Conservation (phyloP, 169 alveolate species). For the Amoebophrya sp. region DNA sequence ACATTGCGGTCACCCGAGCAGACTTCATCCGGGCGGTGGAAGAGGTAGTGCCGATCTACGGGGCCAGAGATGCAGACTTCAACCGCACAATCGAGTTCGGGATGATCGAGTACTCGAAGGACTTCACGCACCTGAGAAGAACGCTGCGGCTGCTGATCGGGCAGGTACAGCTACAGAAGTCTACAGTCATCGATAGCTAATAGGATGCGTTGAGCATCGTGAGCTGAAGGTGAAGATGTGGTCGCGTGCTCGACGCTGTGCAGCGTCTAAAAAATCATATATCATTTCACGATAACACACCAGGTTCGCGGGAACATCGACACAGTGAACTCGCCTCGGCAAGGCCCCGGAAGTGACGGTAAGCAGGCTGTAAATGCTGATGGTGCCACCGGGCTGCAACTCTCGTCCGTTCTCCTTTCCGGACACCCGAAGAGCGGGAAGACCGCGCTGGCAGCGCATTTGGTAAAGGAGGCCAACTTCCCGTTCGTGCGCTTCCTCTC, state of each 20-base stretch:
- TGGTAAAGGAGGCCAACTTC: constrained; percentile 79
- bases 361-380: background rate
- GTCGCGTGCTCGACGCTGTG: too few species aligned
- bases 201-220: too few species aligned
- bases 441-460: constrained; percentile 88
- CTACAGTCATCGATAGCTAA: too few species aligned
- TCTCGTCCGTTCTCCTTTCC: constrained; percentile 59
- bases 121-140: background rate
- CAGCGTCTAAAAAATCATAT: too few species aligned
- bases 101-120: background rate
- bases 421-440: constrained; percentile 91
- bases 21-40: constrained; percentile 78
- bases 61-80: constrained; percentile 53
- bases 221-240: too few species aligned
- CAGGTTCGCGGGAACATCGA: background rate
- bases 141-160: background rate
- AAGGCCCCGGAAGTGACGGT: background rate
- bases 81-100: constrained; percentile 17
- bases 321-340: background rate
- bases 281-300: too few species aligned
- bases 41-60: constrained; percentile 91
- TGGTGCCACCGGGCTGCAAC: background rate
- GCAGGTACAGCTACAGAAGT: background rate
- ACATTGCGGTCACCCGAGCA: constrained; percentile 47
- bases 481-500: constrained; percentile 84